Conservation (phyloP, 192 early-diverging fungal genomes). For the Coemansia javaensis region DNA sequence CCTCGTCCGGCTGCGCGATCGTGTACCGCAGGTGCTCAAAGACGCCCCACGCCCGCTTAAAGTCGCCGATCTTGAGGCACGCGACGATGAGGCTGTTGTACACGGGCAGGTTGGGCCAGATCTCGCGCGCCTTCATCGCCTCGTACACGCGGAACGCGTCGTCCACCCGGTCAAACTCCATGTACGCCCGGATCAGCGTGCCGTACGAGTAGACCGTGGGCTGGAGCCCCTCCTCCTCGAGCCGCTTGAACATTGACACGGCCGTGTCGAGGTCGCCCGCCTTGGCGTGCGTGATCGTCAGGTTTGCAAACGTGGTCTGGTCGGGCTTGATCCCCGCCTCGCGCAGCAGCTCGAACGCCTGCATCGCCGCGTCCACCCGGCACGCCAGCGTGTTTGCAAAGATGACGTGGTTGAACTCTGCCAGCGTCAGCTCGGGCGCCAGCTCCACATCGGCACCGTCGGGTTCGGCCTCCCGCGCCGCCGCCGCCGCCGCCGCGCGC, state of each 20-base stretch:
- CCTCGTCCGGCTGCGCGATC: slow-evolving; percentile 70
- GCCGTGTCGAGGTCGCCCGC: slow-evolving; percentile 58
- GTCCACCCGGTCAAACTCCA: slow-evolving; percentile 53
- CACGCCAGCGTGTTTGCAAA: slow-evolving; percentile 62
- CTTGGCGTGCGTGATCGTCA: slow-evolving; percentile 76
- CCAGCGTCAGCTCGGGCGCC: slow-evolving; percentile 14
- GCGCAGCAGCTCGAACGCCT: slow-evolving; percentile 59
- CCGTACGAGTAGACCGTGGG: slow-evolving; percentile 67
- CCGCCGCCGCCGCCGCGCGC: background rate
- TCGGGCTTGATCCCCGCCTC: slow-evolving; percentile 63
- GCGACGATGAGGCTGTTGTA: slow-evolving; percentile 82
- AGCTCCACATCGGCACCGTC: background rate
- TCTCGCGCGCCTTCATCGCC: slow-evolving; percentile 61
- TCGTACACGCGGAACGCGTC: slow-evolving; percentile 75
- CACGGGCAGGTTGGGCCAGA: slow-evolving; percentile 56
- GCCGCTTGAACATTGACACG: slow-evolving; percentile 59
- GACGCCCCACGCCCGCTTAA: slow-evolving; percentile 79
- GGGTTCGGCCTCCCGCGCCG: too few species aligned
- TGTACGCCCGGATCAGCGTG: slow-evolving; percentile 67
- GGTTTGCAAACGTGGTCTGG: slow-evolving; percentile 63
- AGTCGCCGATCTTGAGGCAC: slow-evolving; percentile 65
- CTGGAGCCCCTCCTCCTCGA: slow-evolving; percentile 51
- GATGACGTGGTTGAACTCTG: slow-evolving; percentile 54
- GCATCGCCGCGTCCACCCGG: slow-evolving; percentile 58
- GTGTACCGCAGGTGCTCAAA: slow-evolving; percentile 84